phyloP scores from a whole-genome alignment of 768 basidiomycete species.

The Rhodotorula taiwanensis region DNA sequence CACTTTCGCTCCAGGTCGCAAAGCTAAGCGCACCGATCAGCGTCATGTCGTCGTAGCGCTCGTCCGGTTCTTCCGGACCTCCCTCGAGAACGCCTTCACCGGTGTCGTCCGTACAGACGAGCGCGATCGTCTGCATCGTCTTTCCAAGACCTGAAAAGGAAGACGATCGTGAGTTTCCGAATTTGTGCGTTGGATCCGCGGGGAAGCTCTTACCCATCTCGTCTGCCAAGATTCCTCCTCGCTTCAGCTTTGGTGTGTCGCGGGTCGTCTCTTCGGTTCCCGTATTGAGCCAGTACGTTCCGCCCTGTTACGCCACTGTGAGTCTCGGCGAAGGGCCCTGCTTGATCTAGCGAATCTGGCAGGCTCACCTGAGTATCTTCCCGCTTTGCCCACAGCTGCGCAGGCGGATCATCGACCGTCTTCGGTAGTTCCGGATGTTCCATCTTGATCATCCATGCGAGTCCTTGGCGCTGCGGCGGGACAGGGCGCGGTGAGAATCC shows the following conservation, averaged over 20 bases:
- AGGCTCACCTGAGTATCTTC: constrained; percentile 40
- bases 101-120: constrained; percentile 52
- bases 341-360: too few species aligned
- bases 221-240: constrained; percentile 79
- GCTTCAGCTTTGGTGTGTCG: constrained; percentile 37
- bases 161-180: background rate
- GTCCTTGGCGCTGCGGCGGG: constrained; percentile 62
- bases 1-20: background rate
- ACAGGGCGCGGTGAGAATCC: too few species aligned
- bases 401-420: constrained; percentile 60
- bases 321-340: too few species aligned
- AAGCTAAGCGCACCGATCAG: constrained; percentile 59
- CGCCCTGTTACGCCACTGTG: constrained; percentile 7
- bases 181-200: constrained; percentile 35
- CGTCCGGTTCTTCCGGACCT: constrained; percentile 50
- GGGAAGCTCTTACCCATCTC: constrained; percentile 60
- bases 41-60: constrained; percentile 62
- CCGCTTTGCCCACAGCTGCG: constrained; percentile 78
- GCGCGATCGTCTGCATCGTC: constrained; percentile 77
- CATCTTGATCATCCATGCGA: constrained; percentile 67
- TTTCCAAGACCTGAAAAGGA: constrained; percentile 55
- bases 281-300: constrained; percentile 69
- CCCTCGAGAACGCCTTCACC: constrained; percentile 35
- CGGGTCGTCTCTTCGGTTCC: constrained; percentile 75
- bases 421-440: constrained; percentile 72